Evolutionary conservation across 2,329 filamentous ascomycete species (phyloP).

Genomic region (Stagonosporopsis vannaccii): DNA sequence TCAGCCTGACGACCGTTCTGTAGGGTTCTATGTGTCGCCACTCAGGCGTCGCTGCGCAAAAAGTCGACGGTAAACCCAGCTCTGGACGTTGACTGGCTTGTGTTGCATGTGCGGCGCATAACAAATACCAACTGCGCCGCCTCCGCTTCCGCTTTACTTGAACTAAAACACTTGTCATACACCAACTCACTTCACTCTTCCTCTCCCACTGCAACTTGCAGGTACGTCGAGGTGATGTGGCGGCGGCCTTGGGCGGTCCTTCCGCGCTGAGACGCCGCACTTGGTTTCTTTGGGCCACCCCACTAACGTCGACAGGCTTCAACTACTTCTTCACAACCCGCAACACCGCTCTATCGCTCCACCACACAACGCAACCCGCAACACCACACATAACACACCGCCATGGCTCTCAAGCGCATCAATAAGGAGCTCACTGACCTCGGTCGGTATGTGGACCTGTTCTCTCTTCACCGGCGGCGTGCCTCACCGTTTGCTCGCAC

Average conservation of each 20-base stretch:
- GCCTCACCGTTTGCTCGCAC: slow-evolving; percentile 47
- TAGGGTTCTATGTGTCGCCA: slow-evolving; percentile 42
- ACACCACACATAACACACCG: slow-evolving; percentile 35
- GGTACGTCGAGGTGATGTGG: slow-evolving; percentile 16
- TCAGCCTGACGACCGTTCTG: slow-evolving; percentile 34
- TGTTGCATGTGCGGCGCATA: slow-evolving; percentile 30
- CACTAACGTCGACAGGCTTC: slow-evolving; percentile 32
- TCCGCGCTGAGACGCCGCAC: slow-evolving; percentile 47
- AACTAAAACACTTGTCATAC: background rate
- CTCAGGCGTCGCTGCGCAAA: slow-evolving; percentile 29
- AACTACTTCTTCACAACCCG: slow-evolving; percentile 43
- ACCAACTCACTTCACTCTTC: slow-evolving; percentile 7
- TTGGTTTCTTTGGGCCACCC: slow-evolving; percentile 44
- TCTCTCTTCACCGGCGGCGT: slow-evolving; percentile 16
- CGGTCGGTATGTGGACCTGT: slow-evolving; percentile 70
- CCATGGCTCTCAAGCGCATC: slow-evolving; percentile 90
- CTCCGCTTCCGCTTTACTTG: slow-evolving; percentile 14
- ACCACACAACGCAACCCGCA: slow-evolving; percentile 27
- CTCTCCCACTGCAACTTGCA: slow-evolving; percentile 8
- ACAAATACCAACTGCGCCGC: slow-evolving; percentile 34
- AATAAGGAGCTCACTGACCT: slow-evolving; percentile 93
- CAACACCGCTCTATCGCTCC: slow-evolving; percentile 32
- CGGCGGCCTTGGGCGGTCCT: slow-evolving; percentile 28
- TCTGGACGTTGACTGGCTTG: slow-evolving; percentile 33
- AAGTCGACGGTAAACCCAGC: slow-evolving; percentile 42